Percentiles rank a stretch among this genome's conserved stretches.
These are phyloP conservation scores for Scleroderma bovista DNA, from an alignment of 768 basidiomycete genomes.

Conservation along the genomic window DNA sequence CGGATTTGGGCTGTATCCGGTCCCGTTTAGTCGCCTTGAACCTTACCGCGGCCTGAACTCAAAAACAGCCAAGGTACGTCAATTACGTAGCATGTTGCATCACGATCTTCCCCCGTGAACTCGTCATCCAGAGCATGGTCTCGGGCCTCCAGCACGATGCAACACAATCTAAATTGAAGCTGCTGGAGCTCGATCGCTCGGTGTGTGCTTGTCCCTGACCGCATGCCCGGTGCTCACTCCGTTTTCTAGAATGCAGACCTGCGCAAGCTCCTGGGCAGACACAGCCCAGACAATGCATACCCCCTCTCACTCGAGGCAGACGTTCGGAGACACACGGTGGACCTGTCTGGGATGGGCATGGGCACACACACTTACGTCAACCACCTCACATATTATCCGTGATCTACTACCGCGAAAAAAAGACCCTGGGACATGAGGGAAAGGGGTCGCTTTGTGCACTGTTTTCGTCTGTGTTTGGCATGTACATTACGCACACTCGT, in stretches of 20 bases:
- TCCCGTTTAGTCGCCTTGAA: conserved; percentile 50
- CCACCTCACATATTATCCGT: conserved; percentile 2
- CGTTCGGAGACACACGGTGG: conserved; percentile 30
- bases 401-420: background rate
- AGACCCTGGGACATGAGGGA: background rate
- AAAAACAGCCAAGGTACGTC: conserved; percentile 63
- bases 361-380: conserved; percentile 10
- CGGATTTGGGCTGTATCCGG: conserved; percentile 49
- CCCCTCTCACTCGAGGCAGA: conserved; percentile 27
- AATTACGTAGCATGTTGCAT: background rate
- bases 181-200: conserved; percentile 64
- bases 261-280: conserved; percentile 25
- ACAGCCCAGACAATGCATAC: conserved; percentile 14
- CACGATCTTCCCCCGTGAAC: background rate
- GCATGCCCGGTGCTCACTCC: background rate
- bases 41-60: conserved; percentile 68
- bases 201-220: conserved; percentile 35
- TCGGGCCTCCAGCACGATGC: conserved; percentile 64
- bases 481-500: conserved; percentile 14
- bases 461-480: background rate
- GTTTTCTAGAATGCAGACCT: conserved; percentile 30
- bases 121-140: conserved; percentile 58
- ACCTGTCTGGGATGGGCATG: conserved; percentile 27
- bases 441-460: background rate
- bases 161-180: conserved; percentile 50